Base-by-base conservation (phyloP, 306 rosid genomes). In the Echinosophora koreensis region DNA sequence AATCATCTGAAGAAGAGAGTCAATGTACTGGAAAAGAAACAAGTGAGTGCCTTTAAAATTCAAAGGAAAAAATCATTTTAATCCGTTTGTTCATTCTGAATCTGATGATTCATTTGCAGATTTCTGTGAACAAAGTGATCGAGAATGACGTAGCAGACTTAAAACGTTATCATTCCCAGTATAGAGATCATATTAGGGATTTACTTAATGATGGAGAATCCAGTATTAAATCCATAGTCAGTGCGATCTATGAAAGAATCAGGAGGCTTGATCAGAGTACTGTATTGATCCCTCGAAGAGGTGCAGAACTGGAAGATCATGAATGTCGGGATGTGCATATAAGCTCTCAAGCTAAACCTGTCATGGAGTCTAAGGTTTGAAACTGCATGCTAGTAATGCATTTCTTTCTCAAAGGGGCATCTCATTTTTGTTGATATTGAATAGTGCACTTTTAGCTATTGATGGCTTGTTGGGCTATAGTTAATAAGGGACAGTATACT, bases 1-100 rank as follows among this genome's bases (percentile, higher is more conserved):
- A 95, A 89, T 77, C 99, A 95, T 84, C 83, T 90, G 83, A 92
- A 90, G 91, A 81, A 74, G 88, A 89, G 81, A 81, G 89, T 92
- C 81, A 75, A 73, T 58, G 84, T 86, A 62, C 86, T 90, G 69
- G 96, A 90, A 76, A 86, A 86, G 88, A 95, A 92, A 79, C 88
- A 61, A 37, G 99, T 92, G 84, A 89, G 97, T 91, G 47, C 67
- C 66, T 75, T 54, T 50, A 73, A 51, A 46, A 27, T 70, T 62
- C 63, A 12, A 69, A 12, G 61, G 69, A 42, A 11, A 17, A 16
- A 37, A 64, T 82, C 51, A 44, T 13, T 67, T 11, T 62, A 59
- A 39, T 83, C 59, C 74, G 44, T 27, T 17, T 81, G 52, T 61
- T 54, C 77, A 49, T 66, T 67, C 72, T 79, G 71, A 67, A 71